phyloP scores from a whole-genome alignment of 306 rosid species.

The Notholithocarpus densiflorus region DNA sequence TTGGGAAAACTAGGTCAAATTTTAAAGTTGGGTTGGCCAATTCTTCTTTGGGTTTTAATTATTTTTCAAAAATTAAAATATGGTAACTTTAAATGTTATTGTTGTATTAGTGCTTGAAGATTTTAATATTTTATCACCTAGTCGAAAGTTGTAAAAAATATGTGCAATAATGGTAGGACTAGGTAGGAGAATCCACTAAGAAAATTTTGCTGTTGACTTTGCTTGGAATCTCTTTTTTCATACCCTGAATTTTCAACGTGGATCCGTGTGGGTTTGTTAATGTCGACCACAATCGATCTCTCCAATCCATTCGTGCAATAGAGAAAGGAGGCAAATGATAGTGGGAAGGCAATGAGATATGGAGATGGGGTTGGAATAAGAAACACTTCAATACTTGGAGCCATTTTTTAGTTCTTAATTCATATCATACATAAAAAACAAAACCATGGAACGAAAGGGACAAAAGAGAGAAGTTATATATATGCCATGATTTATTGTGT shows the following conservation, averaged over 20 bases:
- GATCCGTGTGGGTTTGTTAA: constrained; percentile 19
- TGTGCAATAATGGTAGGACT: no score
- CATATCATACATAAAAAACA: constrained; percentile 12
- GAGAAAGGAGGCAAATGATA: constrained; percentile 42
- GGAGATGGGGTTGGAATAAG: constrained; percentile 29
- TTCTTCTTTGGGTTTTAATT: background rate
- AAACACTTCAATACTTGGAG: constrained; percentile 15
- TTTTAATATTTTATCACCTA: background rate
- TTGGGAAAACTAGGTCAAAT: no score
- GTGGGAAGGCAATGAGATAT: constrained; percentile 45
- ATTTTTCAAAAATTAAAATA: background rate
- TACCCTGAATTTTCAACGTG: constrained; percentile 28
- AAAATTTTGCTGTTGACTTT: constrained; percentile 30
- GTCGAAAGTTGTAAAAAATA: no score
- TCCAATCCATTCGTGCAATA: constrained; percentile 43
- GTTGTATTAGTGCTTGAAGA: background rate
- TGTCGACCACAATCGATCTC: constrained; percentile 56
- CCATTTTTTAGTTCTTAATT: constrained; percentile 3
- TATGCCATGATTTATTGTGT: background rate
- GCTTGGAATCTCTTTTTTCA: constrained; percentile 27
- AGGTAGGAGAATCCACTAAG: background rate
- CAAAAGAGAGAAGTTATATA: background rate
- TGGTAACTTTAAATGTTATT: background rate
- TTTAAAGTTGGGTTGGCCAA: no score
- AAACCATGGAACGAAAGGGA: constrained; percentile 14